Conservation (phyloP, 2,329 filamentous ascomycete genomes). For the Ascochyta lentis region DNA sequence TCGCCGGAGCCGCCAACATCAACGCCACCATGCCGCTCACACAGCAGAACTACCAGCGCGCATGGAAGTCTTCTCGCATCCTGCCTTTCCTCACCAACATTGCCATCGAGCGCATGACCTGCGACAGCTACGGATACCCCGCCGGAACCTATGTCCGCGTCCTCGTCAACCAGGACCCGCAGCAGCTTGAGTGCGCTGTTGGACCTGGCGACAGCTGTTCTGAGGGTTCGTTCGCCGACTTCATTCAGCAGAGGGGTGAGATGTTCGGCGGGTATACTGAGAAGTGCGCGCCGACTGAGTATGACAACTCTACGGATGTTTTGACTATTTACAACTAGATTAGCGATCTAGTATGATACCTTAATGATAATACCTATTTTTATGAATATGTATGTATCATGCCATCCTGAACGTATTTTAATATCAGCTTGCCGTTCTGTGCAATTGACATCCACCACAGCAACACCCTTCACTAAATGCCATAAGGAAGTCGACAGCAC, state of each 20-base stretch:
- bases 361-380: constrained; percentile 9
- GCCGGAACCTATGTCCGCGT: constrained; percentile 60
- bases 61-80: constrained; percentile 68
- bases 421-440: too few species aligned
- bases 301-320: constrained; percentile 53
- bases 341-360: neutral
- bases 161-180: constrained; percentile 59
- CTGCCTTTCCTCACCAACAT: constrained; percentile 72
- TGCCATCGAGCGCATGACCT: constrained; percentile 70
- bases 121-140: constrained; percentile 63
- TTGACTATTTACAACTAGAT: constrained; percentile 41
- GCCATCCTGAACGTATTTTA: too few species aligned
- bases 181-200: constrained; percentile 57
- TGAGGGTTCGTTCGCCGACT: constrained; percentile 51
- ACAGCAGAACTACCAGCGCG: constrained; percentile 67
- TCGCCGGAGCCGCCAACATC: constrained; percentile 58
- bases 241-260: constrained; percentile 52
- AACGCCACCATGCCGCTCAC: constrained; percentile 71
- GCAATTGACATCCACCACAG: too few species aligned
- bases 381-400: neutral
- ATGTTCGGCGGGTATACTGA: constrained; percentile 53
- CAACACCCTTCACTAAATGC: too few species aligned
- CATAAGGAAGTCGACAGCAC: too few species aligned
- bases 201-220: constrained; percentile 61
- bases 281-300: constrained; percentile 51